phyloP scores from a whole-genome alignment of 768 basidiomycete species.

The Lactarius vividus region DNA sequence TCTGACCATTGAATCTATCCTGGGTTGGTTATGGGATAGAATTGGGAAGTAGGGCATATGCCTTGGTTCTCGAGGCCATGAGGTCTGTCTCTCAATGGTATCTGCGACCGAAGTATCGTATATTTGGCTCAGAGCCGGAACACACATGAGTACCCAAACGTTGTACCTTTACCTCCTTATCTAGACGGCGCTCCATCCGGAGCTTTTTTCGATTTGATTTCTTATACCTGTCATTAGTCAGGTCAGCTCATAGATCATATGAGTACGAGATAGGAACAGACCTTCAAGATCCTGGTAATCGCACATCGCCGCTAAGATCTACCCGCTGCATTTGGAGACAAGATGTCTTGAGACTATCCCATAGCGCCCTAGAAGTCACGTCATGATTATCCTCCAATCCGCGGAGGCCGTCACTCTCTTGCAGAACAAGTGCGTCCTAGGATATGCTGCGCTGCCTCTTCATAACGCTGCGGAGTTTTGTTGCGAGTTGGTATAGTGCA shows the following conservation, averaged over 20 bases:
- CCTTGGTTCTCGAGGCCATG: neutral
- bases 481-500: conserved; percentile 17
- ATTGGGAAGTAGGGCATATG: too few relatives aligned
- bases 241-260: neutral
- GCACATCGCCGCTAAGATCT: conserved; percentile 78
- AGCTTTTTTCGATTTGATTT: neutral
- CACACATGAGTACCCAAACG: neutral
- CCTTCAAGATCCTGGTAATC: conserved; percentile 70
- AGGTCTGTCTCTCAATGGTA: neutral
- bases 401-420: conserved; percentile 79
- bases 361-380: conserved; percentile 73
- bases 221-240: conserved; percentile 12
- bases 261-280: conserved; percentile 29
- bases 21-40: too few relatives aligned
- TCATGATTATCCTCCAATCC: conserved; percentile 56
- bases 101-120: neutral
- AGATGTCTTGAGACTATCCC: conserved; percentile 85
- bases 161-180: neutral
- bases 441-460: conserved; percentile 83
- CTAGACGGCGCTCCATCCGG: neutral
- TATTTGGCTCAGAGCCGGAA: neutral
- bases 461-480: conserved; percentile 56
- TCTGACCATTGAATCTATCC: neutral
- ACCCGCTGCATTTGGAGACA: conserved; percentile 76
- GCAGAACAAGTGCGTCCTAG: conserved; percentile 86